Evolutionary conservation across 768 basidiomycete species (phyloP).

Genomic region (Phylloporus rhodoxanthus): DNA sequence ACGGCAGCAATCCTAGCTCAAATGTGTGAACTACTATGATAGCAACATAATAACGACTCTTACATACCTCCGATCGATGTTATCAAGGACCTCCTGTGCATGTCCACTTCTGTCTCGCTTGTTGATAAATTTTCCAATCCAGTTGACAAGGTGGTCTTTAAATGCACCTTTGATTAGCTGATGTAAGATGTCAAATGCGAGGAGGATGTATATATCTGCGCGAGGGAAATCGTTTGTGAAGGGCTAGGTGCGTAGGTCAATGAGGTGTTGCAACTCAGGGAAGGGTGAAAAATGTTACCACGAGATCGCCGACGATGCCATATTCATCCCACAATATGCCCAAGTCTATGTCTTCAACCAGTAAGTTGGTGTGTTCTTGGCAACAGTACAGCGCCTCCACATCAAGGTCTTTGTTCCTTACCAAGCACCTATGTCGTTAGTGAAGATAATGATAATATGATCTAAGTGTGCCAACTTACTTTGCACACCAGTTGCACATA

Average conservation of each 20-base stretch:
- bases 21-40: slow-evolving; percentile 23
- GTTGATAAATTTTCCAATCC: neutral
- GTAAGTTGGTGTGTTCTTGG: neutral
- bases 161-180: neutral
- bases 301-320: neutral
- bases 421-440: neutral
- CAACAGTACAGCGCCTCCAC: neutral
- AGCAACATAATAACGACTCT: neutral
- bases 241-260: no score
- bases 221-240: no score
- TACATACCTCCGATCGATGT: slow-evolving; percentile 27
- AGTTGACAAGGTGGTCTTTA: neutral
- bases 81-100: slow-evolving; percentile 21
- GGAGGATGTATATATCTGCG: no score
- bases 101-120: neutral
- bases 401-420: neutral
- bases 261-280: no score
- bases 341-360: neutral
- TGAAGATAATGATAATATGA: no score
- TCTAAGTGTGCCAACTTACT: neutral
- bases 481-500: neutral
- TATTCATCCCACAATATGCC: neutral
- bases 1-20: slow-evolving; percentile 21
- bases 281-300: neutral
- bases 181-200: no score